Base-by-base conservation (phyloP, 768 basidiomycete species). In the Hirschioporus abietinus region DNA sequence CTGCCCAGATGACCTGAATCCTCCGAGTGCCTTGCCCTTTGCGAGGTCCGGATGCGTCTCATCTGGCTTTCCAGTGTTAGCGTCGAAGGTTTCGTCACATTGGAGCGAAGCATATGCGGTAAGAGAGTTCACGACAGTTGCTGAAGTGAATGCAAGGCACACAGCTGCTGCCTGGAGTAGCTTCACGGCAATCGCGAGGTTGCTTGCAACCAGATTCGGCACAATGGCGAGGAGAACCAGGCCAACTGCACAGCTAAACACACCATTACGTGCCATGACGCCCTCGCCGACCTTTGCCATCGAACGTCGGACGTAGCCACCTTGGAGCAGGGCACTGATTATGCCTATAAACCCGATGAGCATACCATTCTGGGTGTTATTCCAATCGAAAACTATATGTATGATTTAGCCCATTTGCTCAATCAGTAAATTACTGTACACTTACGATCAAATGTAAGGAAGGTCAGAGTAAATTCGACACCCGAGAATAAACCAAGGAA, bases 391-490 rank as follows among this genome's bases (percentile, higher is more conserved):
- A 61, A 95, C 92, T 95, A 74, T 58, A 7, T 24, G 65, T 25
- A 17, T 15, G 18, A 7, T 42, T 66, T 58, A 24, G 17, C 17
- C 23, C 60, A 15, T 34, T 18, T 23, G 23, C 30, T 25, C 25
- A 61, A 24, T 34, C 17, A 3, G 12, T 68, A 66, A 68, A 10
- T 64, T n/a, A 35, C 12, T 10, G 20, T 69, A 26, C 62, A 82
- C 89, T 76, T 78, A 91, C 93, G 77, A 74, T 94, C 92, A 72
- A 93, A 95, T 1, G 92, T 97, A 61, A 98, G 80, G 82, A 99
- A 99, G 0, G 95, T 96, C 24, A 99, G 81, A 0, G 96, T 99
- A 77, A 98, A 98, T 75, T 99, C 96, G 63, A 97, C 86, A 15
- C 96, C 96, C 1, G 96, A 96, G 77, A 99, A 99, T 63, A 96